Percentiles rank a stretch among this genome's conserved stretches.
phyloP scores from a whole-genome alignment of 441 rosid genomes.

The Populus trichocarpa region DNA sequence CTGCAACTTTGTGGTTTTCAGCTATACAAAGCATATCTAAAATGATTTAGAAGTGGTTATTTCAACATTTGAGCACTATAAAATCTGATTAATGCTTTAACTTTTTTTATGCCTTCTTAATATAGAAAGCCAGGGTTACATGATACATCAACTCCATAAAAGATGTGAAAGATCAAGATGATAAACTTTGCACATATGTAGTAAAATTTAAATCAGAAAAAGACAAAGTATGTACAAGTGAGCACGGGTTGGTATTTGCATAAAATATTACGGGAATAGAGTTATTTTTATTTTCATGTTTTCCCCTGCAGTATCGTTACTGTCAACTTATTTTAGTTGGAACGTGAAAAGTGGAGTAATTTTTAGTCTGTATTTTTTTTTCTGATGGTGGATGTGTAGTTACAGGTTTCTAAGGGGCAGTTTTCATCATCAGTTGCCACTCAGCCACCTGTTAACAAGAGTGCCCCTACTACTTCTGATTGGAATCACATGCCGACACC shows the following conservation, averaged over 20 bases:
- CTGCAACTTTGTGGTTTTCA: not conserved
- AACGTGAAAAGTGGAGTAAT: slow-evolving; percentile 1
- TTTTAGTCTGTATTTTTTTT: not conserved
- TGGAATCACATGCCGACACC: slow-evolving; percentile 44
- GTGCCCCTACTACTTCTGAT: slow-evolving; percentile 33
- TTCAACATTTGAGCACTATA: not conserved
- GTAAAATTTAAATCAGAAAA: not conserved
- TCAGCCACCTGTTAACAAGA: slow-evolving; percentile 37
- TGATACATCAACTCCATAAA: not conserved
- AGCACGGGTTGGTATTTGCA: not conserved
- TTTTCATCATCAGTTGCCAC: slow-evolving; percentile 32
- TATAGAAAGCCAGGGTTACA: not conserved
- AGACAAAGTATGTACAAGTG: not conserved
- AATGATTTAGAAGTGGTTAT: not conserved
- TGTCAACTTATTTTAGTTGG: slow-evolving; percentile 5
- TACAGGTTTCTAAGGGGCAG: slow-evolving; percentile 54
- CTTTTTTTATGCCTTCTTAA: not conserved
- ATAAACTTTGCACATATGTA: not conserved
- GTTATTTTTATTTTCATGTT: not conserved
- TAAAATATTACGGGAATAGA: not conserved
- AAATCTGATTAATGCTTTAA: not conserved
- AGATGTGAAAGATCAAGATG: not conserved
- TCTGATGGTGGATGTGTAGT: slow-evolving; percentile 25
- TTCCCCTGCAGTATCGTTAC: not conserved
- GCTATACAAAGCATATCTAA: not conserved